A percentile compares a stretch with the other conserved stretches of the same genome.
These are phyloP conservation scores for Nepenthes alata DNA, from an alignment of 179 eudicot genomes.

Conservation along the genomic window DNA sequence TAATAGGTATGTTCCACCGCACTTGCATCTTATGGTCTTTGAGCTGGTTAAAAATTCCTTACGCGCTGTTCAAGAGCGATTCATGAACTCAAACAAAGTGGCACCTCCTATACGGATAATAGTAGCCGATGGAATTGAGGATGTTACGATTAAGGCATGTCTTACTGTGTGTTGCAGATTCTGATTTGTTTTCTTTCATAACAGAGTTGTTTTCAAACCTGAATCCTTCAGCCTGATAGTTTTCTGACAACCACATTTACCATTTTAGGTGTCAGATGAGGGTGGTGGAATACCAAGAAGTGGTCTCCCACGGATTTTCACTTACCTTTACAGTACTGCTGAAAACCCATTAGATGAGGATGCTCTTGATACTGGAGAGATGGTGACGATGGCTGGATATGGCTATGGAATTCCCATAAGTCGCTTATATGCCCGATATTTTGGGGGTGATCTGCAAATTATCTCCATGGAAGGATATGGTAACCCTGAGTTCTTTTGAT, in stretches of 20 bases:
- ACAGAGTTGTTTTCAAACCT: background rate
- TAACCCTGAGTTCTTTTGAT: constrained; percentile 11
- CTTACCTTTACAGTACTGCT: constrained; percentile 94
- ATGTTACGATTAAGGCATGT: constrained; percentile 85
- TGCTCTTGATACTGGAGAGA: constrained; percentile 35
- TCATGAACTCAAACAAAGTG: constrained; percentile 67
- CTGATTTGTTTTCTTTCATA: background rate
- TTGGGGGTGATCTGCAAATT: constrained; percentile 92
- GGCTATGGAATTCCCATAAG: constrained; percentile 97
- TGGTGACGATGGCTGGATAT: constrained; percentile 87
- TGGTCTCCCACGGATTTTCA: constrained; percentile 77
- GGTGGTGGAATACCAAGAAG: constrained; percentile 97
- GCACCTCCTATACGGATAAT: constrained; percentile 79
- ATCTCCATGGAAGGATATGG: constrained; percentile 99
- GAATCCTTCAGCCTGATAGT: background rate
- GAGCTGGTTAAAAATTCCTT: constrained; percentile 93
- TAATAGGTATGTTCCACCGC: constrained; percentile 81
- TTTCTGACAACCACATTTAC: constrained; percentile 3
- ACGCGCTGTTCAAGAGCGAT: constrained; percentile 94
- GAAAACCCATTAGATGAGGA: constrained; percentile 54
- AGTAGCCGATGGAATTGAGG: constrained; percentile 92
- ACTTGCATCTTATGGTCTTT: constrained; percentile 91
- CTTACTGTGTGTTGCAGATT: background rate
- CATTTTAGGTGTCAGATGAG: constrained; percentile 77
- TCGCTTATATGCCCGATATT: constrained; percentile 85